A percentile compares a stretch with the other conserved stretches of the same genome.
phyloP scores from a whole-genome alignment of 2,329 filamentous ascomycete genomes.

The Microcera coccophila region DNA sequence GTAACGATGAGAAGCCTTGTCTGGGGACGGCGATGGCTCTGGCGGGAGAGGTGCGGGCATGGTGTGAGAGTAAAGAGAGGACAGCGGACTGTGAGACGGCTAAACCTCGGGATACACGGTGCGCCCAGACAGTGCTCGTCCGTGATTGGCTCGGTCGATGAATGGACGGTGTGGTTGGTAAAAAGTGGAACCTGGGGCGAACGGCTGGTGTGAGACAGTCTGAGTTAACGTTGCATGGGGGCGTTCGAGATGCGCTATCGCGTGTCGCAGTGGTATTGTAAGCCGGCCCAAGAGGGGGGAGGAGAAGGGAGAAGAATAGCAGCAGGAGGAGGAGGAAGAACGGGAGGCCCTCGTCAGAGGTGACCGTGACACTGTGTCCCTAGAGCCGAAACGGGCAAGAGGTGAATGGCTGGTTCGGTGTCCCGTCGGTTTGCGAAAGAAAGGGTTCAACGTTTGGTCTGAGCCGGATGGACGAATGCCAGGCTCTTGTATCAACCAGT shows the following conservation, averaged over 20 bases:
- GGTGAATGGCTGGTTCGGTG: not conserved
- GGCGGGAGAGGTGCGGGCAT: slow-evolving; percentile 19
- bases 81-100: slow-evolving; percentile 16
- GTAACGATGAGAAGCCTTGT: slow-evolving; percentile 27
- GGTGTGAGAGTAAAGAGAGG: not conserved
- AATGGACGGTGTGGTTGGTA: not conserved
- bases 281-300: not conserved
- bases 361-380: not conserved
- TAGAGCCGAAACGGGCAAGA: no score
- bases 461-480: slow-evolving; percentile 9
- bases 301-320: not conserved
- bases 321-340: not conserved
- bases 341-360: no score
- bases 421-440: not conserved
- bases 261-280: no score
- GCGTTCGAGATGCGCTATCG: not conserved
- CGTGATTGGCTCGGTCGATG: slow-evolving; percentile 16
- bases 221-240: slow-evolving; percentile 29
- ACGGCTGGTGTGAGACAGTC: not conserved
- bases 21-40: slow-evolving; percentile 19
- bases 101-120: slow-evolving; percentile 22
- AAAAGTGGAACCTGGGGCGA: not conserved
- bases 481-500: slow-evolving; percentile 13
- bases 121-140: not conserved
- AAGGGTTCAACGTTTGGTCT: slow-evolving; percentile 5